Conservation (phyloP, 306 rosid species). For the Neltuma alba region DNA sequence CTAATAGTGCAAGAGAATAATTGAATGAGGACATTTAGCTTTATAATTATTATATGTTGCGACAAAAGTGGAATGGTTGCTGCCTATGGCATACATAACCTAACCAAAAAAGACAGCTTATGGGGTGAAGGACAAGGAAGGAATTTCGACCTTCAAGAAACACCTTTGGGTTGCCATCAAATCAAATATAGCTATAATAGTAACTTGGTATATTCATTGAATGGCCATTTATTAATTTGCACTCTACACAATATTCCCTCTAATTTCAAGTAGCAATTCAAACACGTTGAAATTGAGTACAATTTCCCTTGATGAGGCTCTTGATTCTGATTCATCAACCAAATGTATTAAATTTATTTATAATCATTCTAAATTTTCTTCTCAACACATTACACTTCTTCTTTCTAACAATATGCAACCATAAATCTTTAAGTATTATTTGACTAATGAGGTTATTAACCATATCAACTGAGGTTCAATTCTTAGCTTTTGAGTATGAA, state of each 20-base stretch:
- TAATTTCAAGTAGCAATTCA: conserved; percentile 7
- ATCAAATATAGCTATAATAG: neutral
- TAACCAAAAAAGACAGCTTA: neutral
- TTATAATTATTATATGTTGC: neutral
- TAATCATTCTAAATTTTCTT: neutral
- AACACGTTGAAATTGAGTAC: neutral
- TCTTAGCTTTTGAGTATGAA: too few relatives aligned
- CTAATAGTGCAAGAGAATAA: too few relatives aligned
- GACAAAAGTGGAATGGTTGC: neutral
- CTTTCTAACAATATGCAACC: neutral
- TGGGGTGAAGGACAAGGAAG: neutral
- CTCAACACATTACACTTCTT: too few relatives aligned
- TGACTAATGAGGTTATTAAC: too few relatives aligned
- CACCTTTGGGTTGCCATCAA: neutral
- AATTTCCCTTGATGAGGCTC: neutral
- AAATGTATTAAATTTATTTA: neutral
- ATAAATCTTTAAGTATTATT: too few relatives aligned
- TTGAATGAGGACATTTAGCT: neutral
- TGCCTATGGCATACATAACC: neutral
- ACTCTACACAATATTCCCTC: neutral
- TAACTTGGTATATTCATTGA: neutral
- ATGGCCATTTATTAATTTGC: neutral
- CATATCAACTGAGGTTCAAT: too few relatives aligned
- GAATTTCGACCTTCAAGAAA: neutral
- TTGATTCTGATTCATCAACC: neutral